phyloP scores from a whole-genome alignment of 208 protist species.

The Leishmania tropica region DNA sequence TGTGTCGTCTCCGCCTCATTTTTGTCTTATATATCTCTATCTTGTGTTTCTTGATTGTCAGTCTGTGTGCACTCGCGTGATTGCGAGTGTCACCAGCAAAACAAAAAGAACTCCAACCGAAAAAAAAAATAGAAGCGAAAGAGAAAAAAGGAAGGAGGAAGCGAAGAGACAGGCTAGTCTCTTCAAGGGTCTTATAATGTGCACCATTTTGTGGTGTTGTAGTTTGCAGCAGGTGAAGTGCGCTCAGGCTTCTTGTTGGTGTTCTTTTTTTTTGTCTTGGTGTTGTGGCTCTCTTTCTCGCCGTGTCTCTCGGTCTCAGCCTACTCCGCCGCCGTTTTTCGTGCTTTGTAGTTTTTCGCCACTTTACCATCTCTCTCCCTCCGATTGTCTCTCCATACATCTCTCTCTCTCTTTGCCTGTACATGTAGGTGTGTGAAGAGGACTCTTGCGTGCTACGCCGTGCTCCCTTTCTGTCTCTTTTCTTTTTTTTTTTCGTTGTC shows the following conservation, averaged over 20 bases:
- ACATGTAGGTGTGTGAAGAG: slow-evolving; percentile 4
- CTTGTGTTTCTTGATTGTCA: neutral
- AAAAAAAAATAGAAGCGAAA: neutral
- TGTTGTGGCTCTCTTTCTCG: neutral
- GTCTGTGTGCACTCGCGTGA: neutral
- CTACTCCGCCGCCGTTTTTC: slow-evolving; percentile 11
- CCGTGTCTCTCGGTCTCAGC: neutral
- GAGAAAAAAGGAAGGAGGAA: neutral
- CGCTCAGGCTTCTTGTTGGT: neutral
- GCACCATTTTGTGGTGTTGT: neutral
- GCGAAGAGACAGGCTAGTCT: neutral
- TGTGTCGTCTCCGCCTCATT: slow-evolving; percentile 7
- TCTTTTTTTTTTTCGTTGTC: slow-evolving; percentile 10
- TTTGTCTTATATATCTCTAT: neutral
- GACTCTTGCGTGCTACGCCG: neutral
- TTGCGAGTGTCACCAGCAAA: neutral
- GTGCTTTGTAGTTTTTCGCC: neutral
- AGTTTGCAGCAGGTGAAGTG: neutral
- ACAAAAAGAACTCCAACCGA: neutral
- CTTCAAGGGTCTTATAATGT: neutral
- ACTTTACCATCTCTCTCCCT: slow-evolving; percentile 11
- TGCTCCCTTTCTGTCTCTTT: slow-evolving; percentile 14
- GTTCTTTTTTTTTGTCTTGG: neutral
- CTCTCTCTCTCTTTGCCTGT: neutral
- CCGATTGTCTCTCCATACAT: neutral